A percentile compares a stretch with the other conserved stretches of the same genome.
Conservation (phyloP, 169 alveolate genomes). For the Cryptosporidium sp. region DNA sequence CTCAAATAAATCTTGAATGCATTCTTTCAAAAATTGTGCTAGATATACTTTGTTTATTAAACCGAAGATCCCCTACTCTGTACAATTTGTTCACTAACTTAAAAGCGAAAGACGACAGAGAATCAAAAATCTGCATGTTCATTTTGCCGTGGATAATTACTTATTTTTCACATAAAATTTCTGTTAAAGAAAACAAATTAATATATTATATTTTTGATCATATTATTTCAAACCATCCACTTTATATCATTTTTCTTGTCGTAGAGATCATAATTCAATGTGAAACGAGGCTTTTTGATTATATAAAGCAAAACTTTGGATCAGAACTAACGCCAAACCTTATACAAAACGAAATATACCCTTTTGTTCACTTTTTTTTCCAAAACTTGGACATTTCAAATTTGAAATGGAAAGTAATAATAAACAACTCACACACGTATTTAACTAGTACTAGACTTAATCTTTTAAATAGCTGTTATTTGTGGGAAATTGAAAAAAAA, state of each 20-base stretch:
- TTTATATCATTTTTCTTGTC: constrained; percentile 26
- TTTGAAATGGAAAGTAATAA: constrained; percentile 16
- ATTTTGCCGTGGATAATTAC: constrained; percentile 83
- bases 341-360: constrained; percentile 34
- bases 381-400: constrained; percentile 36
- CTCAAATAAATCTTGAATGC: background rate
- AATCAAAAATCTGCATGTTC: constrained; percentile 78
- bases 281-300: constrained; percentile 12
- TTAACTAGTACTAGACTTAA: background rate
- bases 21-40: background rate
- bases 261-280: constrained; percentile 26
- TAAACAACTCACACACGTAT: background rate
- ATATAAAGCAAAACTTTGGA: background rate
- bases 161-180: constrained; percentile 82
- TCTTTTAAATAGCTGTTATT: background rate
- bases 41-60: constrained; percentile 4
- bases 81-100: background rate
- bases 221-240: constrained; percentile 25
- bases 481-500: constrained; percentile 10
- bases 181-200: background rate
- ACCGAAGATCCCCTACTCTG: background rate
- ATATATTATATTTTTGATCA: constrained; percentile 30
- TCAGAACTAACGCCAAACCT: background rate
- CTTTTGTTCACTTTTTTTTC: constrained; percentile 49
- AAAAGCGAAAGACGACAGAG: constrained; percentile 5